Conservation (phyloP, 2,329 filamentous ascomycete genomes). For the Aspergillus awamori region DNA sequence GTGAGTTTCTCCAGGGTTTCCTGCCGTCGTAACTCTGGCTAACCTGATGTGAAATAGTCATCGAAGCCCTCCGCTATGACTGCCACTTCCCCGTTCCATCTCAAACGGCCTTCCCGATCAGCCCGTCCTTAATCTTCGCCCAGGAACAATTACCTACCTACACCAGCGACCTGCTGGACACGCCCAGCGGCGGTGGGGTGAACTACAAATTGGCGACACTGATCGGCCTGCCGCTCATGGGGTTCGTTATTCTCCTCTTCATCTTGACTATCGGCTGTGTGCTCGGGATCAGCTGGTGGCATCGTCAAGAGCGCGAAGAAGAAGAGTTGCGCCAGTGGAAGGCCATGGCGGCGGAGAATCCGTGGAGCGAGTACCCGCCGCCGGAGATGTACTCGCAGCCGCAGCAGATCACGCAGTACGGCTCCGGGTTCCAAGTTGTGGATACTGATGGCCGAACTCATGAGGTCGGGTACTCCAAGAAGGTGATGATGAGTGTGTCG, state of each 20-base stretch:
- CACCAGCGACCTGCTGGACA: constrained; percentile 26
- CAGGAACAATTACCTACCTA: constrained; percentile 41
- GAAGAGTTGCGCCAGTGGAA: constrained; percentile 29
- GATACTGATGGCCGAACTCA: constrained; percentile 33
- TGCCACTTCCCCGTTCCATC: constrained; percentile 44
- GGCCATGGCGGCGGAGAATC: constrained; percentile 2
- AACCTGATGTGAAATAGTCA: constrained; percentile 33
- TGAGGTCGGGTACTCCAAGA: constrained; percentile 17
- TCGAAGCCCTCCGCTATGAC: constrained; percentile 50
- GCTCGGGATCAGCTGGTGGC: constrained; percentile 47
- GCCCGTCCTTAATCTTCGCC: constrained; percentile 46
- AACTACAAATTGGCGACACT: constrained; percentile 42
- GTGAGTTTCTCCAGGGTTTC: constrained; percentile 33
- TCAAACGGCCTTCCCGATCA: constrained; percentile 44
- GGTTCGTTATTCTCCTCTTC: constrained; percentile 42
- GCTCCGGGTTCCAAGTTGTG: constrained; percentile 27
- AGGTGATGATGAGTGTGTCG: constrained; percentile 10
- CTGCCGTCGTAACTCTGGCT: constrained; percentile 1
- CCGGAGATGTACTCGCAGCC: constrained; percentile 20
- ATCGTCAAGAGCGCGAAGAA: constrained; percentile 36
- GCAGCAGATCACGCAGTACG: constrained; percentile 11
- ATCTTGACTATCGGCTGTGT: constrained; percentile 42
- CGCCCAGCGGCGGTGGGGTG: constrained; percentile 17
- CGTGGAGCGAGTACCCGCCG: background rate
- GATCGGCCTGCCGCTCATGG: constrained; percentile 49